Evolutionary conservation across 352 stramenopile species (phyloP).

Genomic region (Globisporangium paroecandrum): DNA sequence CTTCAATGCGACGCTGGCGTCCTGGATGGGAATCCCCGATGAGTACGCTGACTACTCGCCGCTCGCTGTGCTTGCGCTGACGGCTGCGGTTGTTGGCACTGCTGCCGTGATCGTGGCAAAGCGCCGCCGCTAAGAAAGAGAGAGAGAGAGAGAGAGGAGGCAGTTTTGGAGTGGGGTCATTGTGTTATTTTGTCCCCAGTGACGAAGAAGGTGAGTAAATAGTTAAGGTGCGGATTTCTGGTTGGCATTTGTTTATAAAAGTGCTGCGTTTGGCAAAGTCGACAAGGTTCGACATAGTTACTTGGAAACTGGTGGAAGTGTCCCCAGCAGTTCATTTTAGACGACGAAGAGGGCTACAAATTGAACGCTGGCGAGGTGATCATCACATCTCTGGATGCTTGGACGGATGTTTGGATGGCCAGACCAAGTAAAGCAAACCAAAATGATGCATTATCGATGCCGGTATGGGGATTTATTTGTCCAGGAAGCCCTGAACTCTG

Average conservation of each 20-base stretch:
- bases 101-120: background rate
- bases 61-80: background rate
- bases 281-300: no score
- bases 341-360: no score
- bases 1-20: background rate
- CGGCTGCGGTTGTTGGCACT: background rate
- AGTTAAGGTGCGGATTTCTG: background rate
- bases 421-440: no score
- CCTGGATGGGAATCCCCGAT: slow-evolving; percentile 1
- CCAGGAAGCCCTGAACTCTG: background rate
- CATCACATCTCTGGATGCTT: no score
- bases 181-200: background rate
- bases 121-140: background rate
- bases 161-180: background rate
- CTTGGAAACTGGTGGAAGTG: no score
- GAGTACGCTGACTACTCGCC: slow-evolving; percentile 1
- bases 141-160: background rate
- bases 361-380: no score
- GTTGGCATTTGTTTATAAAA: background rate
- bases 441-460: no score
- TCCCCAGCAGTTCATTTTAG: no score
- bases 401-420: no score
- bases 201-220: background rate
- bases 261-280: no score
- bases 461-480: no score